phyloP scores from a whole-genome alignment of 768 basidiomycete species.

The Russula earlei region DNA sequence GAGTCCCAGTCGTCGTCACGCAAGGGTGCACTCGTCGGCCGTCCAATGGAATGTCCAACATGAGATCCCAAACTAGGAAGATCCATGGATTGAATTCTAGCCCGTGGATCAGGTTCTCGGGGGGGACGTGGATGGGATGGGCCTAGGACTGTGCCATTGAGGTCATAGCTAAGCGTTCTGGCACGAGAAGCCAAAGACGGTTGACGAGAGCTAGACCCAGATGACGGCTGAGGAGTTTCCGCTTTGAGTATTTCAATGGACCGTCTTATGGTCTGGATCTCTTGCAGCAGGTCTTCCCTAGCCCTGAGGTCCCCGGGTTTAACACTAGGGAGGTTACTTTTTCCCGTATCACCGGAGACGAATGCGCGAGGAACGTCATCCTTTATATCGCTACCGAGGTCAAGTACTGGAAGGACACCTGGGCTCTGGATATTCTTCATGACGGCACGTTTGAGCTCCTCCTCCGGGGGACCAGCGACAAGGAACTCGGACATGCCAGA shows the following conservation, averaged over 20 bases:
- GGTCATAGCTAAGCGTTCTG: conserved; percentile 55
- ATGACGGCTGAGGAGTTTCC: conserved; percentile 52
- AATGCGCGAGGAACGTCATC: conserved; percentile 66
- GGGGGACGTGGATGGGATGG: conserved; percentile 61
- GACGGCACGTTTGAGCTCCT: conserved; percentile 44
- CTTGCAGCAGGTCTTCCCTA: conserved; percentile 62
- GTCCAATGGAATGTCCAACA: conserved; percentile 46
- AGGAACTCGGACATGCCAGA: conserved; percentile 71
- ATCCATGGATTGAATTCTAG: conserved; percentile 67
- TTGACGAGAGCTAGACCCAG: conserved; percentile 46
- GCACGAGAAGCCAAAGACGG: conserved; percentile 24
- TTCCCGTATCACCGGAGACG: conserved; percentile 35
- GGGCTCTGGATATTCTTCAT: conserved; percentile 41
- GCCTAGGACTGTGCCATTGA: conserved; percentile 41
- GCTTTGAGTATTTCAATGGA: conserved; percentile 70
- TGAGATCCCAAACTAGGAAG: conserved; percentile 36
- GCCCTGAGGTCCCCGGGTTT: conserved; percentile 47
- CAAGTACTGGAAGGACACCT: conserved; percentile 56
- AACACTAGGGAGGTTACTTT: conserved; percentile 20
- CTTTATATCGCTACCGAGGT: conserved; percentile 67
- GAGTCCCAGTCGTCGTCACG: conserved; percentile 77
- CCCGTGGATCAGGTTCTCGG: conserved; percentile 57
- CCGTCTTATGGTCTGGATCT: conserved; percentile 70
- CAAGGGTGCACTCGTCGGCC: conserved; percentile 67
- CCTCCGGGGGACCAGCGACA: conserved; percentile 50